phyloP scores from a whole-genome alignment of 305 asterid genomes.

The Fraxinus dipetala region DNA sequence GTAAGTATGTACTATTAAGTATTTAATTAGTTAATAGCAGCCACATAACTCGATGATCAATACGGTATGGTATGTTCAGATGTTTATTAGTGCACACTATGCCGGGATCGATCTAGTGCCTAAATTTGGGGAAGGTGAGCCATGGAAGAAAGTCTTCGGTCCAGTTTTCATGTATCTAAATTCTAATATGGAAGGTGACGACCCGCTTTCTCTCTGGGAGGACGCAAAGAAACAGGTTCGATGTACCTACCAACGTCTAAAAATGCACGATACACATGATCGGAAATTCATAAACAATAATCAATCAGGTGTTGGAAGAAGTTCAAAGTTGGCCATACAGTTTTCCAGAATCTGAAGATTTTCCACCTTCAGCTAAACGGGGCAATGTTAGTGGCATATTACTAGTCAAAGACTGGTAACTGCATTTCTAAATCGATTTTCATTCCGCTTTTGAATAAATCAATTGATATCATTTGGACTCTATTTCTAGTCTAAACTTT shows the following conservation, averaged over 20 bases:
- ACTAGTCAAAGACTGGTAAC: background rate
- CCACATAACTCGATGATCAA: background rate
- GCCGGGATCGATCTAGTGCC: conserved; percentile 35
- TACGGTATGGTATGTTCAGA: conserved; percentile 13
- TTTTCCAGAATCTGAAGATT: conserved; percentile 46
- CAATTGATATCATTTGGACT: background rate
- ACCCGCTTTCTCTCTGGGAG: conserved; percentile 35
- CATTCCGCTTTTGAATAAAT: background rate
- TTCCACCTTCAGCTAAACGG: conserved; percentile 33
- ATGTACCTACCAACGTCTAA: background rate
- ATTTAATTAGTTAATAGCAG: background rate
- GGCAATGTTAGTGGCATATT: conserved; percentile 38
- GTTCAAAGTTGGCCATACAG: conserved; percentile 44
- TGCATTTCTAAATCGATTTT: background rate
- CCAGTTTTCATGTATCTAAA: conserved; percentile 40
- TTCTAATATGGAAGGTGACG: conserved; percentile 23
- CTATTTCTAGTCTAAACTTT: background rate
- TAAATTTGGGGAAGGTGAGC: conserved; percentile 30
- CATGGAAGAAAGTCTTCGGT: conserved; percentile 45
- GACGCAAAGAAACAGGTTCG: conserved; percentile 38
- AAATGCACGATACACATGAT: background rate
- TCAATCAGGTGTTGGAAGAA: conserved; percentile 24
- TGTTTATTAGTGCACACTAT: conserved; percentile 40
- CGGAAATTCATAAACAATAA: background rate
- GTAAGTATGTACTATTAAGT: conserved; percentile 35